Conservation (phyloP, 352 stramenopile species). For the Globisporangium camurandrum region DNA sequence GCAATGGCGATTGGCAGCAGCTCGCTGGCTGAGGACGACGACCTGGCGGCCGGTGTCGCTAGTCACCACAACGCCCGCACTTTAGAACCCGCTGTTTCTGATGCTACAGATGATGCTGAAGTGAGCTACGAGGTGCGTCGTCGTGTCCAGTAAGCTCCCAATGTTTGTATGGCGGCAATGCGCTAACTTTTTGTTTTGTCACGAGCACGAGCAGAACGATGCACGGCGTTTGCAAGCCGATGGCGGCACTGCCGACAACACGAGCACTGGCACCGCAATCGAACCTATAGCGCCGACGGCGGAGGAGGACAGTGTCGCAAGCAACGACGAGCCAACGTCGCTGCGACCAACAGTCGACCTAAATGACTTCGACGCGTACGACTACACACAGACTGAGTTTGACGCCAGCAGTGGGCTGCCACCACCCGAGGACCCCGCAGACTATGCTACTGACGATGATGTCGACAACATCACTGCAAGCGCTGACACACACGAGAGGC, state of each 20-base stretch:
- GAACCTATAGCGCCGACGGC: neutral
- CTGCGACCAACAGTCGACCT: constrained; percentile 1
- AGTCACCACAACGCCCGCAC: too few species aligned
- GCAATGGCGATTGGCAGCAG: too few species aligned
- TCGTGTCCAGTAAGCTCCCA: neutral
- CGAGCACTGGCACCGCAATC: too few species aligned
- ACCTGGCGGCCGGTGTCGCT: too few species aligned
- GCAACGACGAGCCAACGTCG: too few species aligned
- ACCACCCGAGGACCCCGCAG: constrained; percentile 13
- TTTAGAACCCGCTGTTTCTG: neutral
- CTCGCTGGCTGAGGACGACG: too few species aligned
- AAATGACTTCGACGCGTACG: constrained; percentile 18
- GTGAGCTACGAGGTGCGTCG: neutral
- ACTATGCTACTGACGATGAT: constrained; percentile 1
- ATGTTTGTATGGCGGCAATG: neutral
- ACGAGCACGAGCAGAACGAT: neutral
- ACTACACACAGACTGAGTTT: constrained; percentile 13
- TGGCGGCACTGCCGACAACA: too few species aligned
- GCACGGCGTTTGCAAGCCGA: too few species aligned
- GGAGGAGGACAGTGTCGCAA: neutral
- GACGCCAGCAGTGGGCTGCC: constrained; percentile 18
- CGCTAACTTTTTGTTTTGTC: neutral
- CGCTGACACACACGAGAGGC: neutral
- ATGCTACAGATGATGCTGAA: neutral
- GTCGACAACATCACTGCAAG: neutral